phyloP scores from a whole-genome alignment of 2,329 filamentous ascomycete species.

The Plenodomus lindquistii region DNA sequence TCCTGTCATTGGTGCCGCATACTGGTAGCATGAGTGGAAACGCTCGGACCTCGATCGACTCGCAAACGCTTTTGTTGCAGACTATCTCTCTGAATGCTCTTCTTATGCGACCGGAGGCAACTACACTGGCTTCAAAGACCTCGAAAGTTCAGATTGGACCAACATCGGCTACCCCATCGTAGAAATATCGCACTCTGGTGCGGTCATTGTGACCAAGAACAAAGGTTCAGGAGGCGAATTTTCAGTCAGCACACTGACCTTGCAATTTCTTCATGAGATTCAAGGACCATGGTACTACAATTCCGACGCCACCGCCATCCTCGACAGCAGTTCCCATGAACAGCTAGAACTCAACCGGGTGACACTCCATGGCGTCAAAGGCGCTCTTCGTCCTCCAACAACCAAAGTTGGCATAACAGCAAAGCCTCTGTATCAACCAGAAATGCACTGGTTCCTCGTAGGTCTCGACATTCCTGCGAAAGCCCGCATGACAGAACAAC shows the following conservation, averaged over 20 bases:
- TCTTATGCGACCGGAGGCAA: slow-evolving; percentile 51
- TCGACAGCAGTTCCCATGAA: slow-evolving; percentile 57
- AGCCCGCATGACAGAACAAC: slow-evolving; percentile 25
- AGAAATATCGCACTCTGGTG: slow-evolving; percentile 31
- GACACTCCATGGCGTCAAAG: slow-evolving; percentile 51
- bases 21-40: slow-evolving; percentile 52
- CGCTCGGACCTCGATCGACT: slow-evolving; percentile 45
- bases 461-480: slow-evolving; percentile 37
- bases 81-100: slow-evolving; percentile 51
- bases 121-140: slow-evolving; percentile 50
- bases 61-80: slow-evolving; percentile 50
- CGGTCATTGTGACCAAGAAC: slow-evolving; percentile 36
- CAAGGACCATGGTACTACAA: slow-evolving; percentile 59
- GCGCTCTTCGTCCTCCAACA: slow-evolving; percentile 52
- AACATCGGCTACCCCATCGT: slow-evolving; percentile 40
- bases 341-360: slow-evolving; percentile 56
- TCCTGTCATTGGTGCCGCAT: slow-evolving; percentile 50
- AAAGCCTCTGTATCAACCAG: slow-evolving; percentile 33
- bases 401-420: slow-evolving; percentile 48
- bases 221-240: slow-evolving; percentile 42
- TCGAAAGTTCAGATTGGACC: slow-evolving; percentile 35
- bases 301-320: slow-evolving; percentile 59
- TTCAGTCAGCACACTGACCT: slow-evolving; percentile 55
- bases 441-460: slow-evolving; percentile 30
- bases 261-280: slow-evolving; percentile 55